Conservation (phyloP, 2,329 filamentous ascomycete species). For the Coniochaeta ligniaria region DNA sequence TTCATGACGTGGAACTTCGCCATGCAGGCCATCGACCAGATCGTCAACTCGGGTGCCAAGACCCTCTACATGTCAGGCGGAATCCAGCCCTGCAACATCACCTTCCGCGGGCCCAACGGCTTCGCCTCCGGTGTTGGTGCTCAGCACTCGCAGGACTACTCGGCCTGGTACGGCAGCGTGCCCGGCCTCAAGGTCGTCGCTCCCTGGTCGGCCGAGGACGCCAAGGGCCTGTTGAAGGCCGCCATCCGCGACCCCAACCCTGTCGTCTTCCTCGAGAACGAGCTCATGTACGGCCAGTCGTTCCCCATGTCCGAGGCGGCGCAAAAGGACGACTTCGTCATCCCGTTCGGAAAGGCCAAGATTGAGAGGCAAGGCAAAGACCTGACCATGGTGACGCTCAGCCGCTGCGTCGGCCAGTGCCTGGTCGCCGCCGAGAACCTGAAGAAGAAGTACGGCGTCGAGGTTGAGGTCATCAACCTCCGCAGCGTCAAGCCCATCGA, state of each 20-base stretch:
- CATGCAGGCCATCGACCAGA: constrained; percentile 99
- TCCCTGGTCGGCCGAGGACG: constrained; percentile 95
- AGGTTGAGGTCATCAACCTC: constrained; percentile 95
- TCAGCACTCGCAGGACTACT: constrained; percentile 98
- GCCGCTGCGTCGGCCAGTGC: constrained; percentile 90
- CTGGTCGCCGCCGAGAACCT: constrained; percentile 82
- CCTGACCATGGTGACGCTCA: constrained; percentile 89
- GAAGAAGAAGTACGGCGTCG: constrained; percentile 94
- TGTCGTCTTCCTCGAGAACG: constrained; percentile 84
- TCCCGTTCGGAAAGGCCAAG: constrained; percentile 98
- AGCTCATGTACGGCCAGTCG: constrained; percentile 82
- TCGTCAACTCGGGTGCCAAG: constrained; percentile 98
- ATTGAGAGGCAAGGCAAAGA: constrained; percentile 95
- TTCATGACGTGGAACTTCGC: constrained; percentile 99
- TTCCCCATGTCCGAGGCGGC: constrained; percentile 98
- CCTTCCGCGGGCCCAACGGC: constrained; percentile 97
- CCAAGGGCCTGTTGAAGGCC: constrained; percentile 95
- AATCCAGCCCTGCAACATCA: constrained; percentile 99
- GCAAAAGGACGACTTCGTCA: constrained; percentile 92
- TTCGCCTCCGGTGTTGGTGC: constrained; percentile 93
- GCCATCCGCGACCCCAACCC: constrained; percentile 98
- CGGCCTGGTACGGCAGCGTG: constrained; percentile 97
- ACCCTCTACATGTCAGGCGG: constrained; percentile 99
- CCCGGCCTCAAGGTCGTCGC: constrained; percentile 95
- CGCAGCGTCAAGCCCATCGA: constrained; percentile 96